Evolutionary conservation across 2,329 filamentous ascomycete genomes (phyloP).

Genomic region (Talaromyces sp.): DNA sequence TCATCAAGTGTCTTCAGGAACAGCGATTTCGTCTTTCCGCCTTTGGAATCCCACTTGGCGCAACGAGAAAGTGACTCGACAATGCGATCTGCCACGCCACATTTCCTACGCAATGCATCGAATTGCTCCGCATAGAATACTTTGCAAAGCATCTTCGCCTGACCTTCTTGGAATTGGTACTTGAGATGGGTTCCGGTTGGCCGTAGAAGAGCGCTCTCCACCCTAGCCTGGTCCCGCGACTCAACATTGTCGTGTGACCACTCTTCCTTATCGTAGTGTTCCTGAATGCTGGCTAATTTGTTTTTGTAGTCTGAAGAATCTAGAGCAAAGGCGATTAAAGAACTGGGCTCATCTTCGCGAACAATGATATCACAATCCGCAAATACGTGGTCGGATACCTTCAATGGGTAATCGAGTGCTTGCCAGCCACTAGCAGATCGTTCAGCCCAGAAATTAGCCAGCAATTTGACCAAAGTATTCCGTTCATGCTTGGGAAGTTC

Average conservation of each 20-base stretch:
- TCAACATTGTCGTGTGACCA: constrained; percentile 31
- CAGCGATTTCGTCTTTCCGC: constrained; percentile 94
- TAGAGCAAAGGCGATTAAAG: constrained; percentile 87
- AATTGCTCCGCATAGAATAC: constrained; percentile 99
- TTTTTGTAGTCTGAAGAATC: constrained; percentile 81
- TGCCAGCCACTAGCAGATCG: constrained; percentile 93
- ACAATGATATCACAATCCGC: constrained; percentile 96
- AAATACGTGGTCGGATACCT: constrained; percentile 87
- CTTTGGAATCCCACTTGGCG: constrained; percentile 96
- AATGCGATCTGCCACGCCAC: constrained; percentile 87
- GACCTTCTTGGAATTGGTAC: constrained; percentile 90
- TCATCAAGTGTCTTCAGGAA: constrained; percentile 97
- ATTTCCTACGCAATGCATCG: constrained; percentile 88
- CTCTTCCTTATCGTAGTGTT: constrained; percentile 32
- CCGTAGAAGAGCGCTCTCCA: constrained; percentile 81
- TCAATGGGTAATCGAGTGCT: constrained; percentile 86
- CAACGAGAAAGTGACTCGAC: constrained; percentile 93
- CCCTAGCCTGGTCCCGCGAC: constrained; percentile 61
- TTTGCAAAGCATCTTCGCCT: constrained; percentile 95
- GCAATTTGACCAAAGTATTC: constrained; percentile 87
- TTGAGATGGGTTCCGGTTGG: constrained; percentile 89
- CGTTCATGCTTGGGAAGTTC: constrained; percentile 91
- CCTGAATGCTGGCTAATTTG: constrained; percentile 62
- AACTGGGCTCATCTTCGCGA: constrained; percentile 94
- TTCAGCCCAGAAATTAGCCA: constrained; percentile 98